These are phyloP conservation scores for Podaxis pistillaris DNA, from an alignment of 768 basidiomycete species.

Conservation along the genomic window DNA sequence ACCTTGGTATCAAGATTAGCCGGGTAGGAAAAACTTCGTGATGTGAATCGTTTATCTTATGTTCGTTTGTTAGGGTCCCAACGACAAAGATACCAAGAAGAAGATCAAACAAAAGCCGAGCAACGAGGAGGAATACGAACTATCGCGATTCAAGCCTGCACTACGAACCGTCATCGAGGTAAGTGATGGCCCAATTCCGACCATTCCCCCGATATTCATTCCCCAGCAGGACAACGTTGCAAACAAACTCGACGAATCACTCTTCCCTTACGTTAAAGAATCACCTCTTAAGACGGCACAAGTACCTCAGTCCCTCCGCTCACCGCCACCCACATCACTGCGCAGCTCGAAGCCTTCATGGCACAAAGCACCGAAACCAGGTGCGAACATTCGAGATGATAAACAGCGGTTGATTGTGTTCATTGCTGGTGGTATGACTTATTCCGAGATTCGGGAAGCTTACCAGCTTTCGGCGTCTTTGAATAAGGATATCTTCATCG, in stretches of 20 bases:
- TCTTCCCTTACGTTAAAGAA: slow-evolving; percentile 92
- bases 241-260: slow-evolving; percentile 69
- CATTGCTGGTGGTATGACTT: slow-evolving; percentile 93
- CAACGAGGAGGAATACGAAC: slow-evolving; percentile 93
- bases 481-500: slow-evolving; percentile 90
- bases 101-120: slow-evolving; percentile 73
- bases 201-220: neutral
- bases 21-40: slow-evolving; percentile 51
- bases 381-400: slow-evolving; percentile 41
- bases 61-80: slow-evolving; percentile 48
- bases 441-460: slow-evolving; percentile 89
- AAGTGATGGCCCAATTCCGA: slow-evolving; percentile 6
- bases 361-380: slow-evolving; percentile 71
- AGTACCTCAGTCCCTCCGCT: slow-evolving; percentile 42
- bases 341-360: slow-evolving; percentile 88
- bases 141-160: slow-evolving; percentile 89
- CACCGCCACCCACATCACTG: slow-evolving; percentile 52
- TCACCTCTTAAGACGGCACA: slow-evolving; percentile 53
- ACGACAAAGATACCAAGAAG: slow-evolving; percentile 78
- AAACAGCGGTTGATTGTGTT: slow-evolving; percentile 85
- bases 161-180: slow-evolving; percentile 85
- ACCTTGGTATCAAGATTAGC: slow-evolving; percentile 80
- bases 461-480: slow-evolving; percentile 74
- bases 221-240: slow-evolving; percentile 71
- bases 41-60: neutral